Evolutionary conservation across 2,329 filamentous ascomycete species (phyloP).

Genomic region (Alternaria postmessia): DNA sequence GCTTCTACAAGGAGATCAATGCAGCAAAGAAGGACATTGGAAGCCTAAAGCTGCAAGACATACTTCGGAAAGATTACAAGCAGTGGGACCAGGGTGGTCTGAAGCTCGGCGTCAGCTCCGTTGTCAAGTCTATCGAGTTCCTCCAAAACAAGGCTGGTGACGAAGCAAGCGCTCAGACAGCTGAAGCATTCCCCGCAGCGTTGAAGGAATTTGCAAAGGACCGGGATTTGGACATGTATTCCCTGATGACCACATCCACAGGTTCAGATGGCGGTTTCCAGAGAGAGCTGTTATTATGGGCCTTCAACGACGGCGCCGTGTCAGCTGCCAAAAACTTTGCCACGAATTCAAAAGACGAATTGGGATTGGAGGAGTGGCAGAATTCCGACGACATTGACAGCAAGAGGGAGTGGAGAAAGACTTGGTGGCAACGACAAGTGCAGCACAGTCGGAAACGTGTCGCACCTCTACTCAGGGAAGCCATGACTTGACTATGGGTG

Average conservation of each 20-base stretch:
- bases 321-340: slow-evolving; percentile 65
- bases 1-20: slow-evolving; percentile 68
- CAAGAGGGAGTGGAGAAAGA: slow-evolving; percentile 60
- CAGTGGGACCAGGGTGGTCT: slow-evolving; percentile 67
- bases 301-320: slow-evolving; percentile 59
- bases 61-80: slow-evolving; percentile 86
- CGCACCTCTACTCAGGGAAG: slow-evolving; percentile 65
- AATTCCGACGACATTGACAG: slow-evolving; percentile 57
- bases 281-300: slow-evolving; percentile 75
- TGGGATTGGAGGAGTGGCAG: slow-evolving; percentile 66
- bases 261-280: slow-evolving; percentile 63
- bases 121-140: slow-evolving; percentile 70
- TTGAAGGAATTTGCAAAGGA: slow-evolving; percentile 65
- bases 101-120: slow-evolving; percentile 71
- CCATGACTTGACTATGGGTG: slow-evolving; percentile 35
- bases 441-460: slow-evolving; percentile 70
- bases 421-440: slow-evolving; percentile 72
- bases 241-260: slow-evolving; percentile 74
- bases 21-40: slow-evolving; percentile 74
- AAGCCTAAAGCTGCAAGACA: slow-evolving; percentile 67
- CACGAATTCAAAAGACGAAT: slow-evolving; percentile 52
- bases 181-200: slow-evolving; percentile 57
- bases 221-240: slow-evolving; percentile 67
- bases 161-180: slow-evolving; percentile 31
- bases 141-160: slow-evolving; percentile 64